These are phyloP conservation scores for Iris macrosiphon DNA, from an alignment of 106 monocot genomes.

Conservation along the genomic window DNA sequence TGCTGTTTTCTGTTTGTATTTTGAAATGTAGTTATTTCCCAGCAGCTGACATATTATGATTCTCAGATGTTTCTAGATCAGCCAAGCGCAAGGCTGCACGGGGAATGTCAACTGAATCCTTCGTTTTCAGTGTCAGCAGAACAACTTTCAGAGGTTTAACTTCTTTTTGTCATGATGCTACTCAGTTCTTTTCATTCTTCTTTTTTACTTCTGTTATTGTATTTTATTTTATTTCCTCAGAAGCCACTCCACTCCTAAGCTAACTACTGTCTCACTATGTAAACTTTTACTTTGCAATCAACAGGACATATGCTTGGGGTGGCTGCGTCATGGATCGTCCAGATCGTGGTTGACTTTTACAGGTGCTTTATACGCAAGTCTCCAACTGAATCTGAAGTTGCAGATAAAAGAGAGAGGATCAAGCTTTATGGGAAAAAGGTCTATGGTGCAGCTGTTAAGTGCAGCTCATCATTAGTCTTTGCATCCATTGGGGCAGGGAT, in stretches of 20 bases:
- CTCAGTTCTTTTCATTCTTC: background rate
- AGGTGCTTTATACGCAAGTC: slow-evolving; percentile 54
- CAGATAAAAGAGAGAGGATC: slow-evolving; percentile 28
- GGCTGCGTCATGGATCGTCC: slow-evolving; percentile 84
- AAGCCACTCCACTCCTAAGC: background rate
- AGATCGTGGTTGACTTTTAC: slow-evolving; percentile 63
- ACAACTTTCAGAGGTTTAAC: slow-evolving; percentile 82
- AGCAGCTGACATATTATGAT: background rate
- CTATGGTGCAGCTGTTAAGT: slow-evolving; percentile 41
- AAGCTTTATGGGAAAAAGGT: slow-evolving; percentile 43
- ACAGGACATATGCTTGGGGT: slow-evolving; percentile 75
- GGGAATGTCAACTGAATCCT: slow-evolving; percentile 44
- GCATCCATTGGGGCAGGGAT: slow-evolving; percentile 90
- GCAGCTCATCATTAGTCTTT: slow-evolving; percentile 71
- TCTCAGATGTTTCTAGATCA: slow-evolving; percentile 68
- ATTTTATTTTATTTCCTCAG: too few relatives aligned
- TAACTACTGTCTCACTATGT: background rate
- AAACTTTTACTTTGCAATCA: background rate
- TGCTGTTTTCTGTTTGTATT: background rate
- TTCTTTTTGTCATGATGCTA: background rate
- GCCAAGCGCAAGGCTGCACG: slow-evolving; percentile 71
- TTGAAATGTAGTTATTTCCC: too few relatives aligned
- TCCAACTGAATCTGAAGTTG: slow-evolving; percentile 24
- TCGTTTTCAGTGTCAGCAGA: slow-evolving; percentile 57
- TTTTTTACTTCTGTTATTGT: background rate